Conservation (phyloP, 2,329 filamentous ascomycete genomes). For the Coleophoma cylindrospora region DNA sequence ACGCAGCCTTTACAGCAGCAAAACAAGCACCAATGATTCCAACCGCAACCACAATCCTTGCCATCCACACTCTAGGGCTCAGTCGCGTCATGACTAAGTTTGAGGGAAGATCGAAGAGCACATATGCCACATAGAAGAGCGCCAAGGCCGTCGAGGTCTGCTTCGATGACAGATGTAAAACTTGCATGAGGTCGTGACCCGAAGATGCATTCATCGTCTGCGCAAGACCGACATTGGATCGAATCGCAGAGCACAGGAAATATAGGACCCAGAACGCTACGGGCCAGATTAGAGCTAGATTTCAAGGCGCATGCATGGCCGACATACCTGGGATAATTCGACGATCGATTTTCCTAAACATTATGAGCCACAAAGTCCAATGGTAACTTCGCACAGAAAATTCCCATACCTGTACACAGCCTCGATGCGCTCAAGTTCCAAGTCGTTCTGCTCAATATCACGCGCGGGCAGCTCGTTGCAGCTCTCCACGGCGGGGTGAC, state of each 20-base stretch:
- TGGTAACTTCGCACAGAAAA: too few relatives aligned
- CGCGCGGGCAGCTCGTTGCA: neutral
- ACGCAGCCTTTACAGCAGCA: constrained; percentile 73
- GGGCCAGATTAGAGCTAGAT: constrained; percentile 1
- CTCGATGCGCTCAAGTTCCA: constrained; percentile 25
- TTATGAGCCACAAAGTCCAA: too few relatives aligned
- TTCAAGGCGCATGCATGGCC: neutral
- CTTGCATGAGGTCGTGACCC: constrained; percentile 69
- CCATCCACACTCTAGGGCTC: constrained; percentile 87
- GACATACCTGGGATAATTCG: constrained; percentile 45
- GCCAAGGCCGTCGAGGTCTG: constrained; percentile 81
- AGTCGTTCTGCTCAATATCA: constrained; percentile 12
- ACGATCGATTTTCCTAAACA: constrained; percentile 43
- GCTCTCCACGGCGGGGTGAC: constrained; percentile 2
- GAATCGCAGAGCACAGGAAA: constrained; percentile 87
- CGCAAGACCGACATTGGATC: constrained; percentile 88
- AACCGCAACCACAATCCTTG: constrained; percentile 82
- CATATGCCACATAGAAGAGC: constrained; percentile 89
- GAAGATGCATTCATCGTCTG: constrained; percentile 80
- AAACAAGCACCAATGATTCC: constrained; percentile 81
- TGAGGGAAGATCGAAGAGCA: constrained; percentile 82
- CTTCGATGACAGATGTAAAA: constrained; percentile 64
- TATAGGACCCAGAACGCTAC: constrained; percentile 83
- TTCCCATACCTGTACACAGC: constrained; percentile 30
- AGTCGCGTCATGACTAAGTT: constrained; percentile 85